A percentile compares a stretch with the other conserved stretches of the same genome.
These are phyloP conservation scores for Heliosperma pusillum DNA, from an alignment of 148 eudicot genomes.

Conservation along the genomic window DNA sequence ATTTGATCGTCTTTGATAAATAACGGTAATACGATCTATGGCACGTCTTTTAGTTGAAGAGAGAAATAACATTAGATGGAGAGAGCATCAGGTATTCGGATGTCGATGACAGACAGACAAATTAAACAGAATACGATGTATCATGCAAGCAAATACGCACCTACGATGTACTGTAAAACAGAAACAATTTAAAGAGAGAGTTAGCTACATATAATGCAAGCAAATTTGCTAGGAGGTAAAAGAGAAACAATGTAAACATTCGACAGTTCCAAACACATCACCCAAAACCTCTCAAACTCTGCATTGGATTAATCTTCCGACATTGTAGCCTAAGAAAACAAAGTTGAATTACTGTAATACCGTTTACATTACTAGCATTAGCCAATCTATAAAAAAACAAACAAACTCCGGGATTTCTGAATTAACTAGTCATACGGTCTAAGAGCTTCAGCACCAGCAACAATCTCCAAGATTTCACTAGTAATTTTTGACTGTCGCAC, in stretches of 20 bases:
- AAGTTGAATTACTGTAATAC: not conserved
- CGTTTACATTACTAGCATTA: not conserved
- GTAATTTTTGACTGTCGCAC: conserved; percentile 50
- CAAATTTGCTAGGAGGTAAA: not conserved
- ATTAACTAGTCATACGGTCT: conserved; percentile 17
- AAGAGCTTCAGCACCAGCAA: conserved; percentile 51
- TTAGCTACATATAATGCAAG: not conserved
- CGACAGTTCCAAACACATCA: not conserved
- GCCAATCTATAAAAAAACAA: not conserved
- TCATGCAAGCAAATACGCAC: not conserved
- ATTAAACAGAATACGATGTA: not conserved
- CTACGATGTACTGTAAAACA: not conserved
- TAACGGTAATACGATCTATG: not conserved
- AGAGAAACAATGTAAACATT: not conserved
- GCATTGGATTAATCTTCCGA: not conserved
- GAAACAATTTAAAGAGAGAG: not conserved
- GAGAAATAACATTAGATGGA: too few relatives aligned
- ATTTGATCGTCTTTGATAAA: not conserved
- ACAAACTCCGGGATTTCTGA: not conserved
- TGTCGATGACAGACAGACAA: too few relatives aligned
- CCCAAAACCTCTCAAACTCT: not conserved
- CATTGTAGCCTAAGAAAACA: not conserved
- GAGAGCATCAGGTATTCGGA: too few relatives aligned
- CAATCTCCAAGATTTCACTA: conserved; percentile 50
- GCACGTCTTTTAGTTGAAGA: too few relatives aligned